These are phyloP conservation scores for Hymenoscyphus scutula DNA, from an alignment of 2,329 filamentous ascomycete species.

Conservation along the genomic window DNA sequence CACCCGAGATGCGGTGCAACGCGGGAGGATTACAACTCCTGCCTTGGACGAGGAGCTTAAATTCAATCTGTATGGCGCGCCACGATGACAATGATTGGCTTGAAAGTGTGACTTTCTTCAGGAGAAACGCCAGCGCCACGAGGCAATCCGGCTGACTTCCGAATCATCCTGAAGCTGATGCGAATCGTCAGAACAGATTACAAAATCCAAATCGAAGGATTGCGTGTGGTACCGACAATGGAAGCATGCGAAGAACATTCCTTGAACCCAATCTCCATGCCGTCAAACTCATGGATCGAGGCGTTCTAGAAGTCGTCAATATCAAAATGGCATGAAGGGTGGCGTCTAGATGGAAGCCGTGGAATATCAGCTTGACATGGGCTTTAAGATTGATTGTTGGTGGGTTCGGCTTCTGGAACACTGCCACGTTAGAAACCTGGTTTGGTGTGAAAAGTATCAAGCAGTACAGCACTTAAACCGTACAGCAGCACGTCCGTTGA, in stretches of 20 bases:
- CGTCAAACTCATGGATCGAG: neutral
- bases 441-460: neutral
- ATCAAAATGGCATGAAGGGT: slow-evolving; percentile 12
- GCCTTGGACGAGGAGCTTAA: neutral
- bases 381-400: slow-evolving; percentile 11
- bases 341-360: slow-evolving; percentile 10
- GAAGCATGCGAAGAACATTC: neutral
- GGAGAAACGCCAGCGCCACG: neutral
- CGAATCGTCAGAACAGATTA: neutral
- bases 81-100: neutral
- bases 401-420: slow-evolving; percentile 15
- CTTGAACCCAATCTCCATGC: slow-evolving; percentile 8
- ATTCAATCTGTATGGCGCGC: neutral
- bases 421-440: slow-evolving; percentile 8
- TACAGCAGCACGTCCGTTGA: neutral
- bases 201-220: neutral
- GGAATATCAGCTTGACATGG: slow-evolving; percentile 5
- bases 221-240: neutral
- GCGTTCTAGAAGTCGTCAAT: slow-evolving; percentile 7
- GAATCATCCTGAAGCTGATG: neutral
- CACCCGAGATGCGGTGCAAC: slow-evolving; percentile 1
- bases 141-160: slow-evolving; percentile 2
- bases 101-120: neutral
- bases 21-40: neutral
- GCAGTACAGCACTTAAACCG: too few species aligned